Evolutionary conservation across 116 monocot species (phyloP), one percentile per base, ranked within the genome.

Genomic region (Cymodocea nodosa): DNA sequence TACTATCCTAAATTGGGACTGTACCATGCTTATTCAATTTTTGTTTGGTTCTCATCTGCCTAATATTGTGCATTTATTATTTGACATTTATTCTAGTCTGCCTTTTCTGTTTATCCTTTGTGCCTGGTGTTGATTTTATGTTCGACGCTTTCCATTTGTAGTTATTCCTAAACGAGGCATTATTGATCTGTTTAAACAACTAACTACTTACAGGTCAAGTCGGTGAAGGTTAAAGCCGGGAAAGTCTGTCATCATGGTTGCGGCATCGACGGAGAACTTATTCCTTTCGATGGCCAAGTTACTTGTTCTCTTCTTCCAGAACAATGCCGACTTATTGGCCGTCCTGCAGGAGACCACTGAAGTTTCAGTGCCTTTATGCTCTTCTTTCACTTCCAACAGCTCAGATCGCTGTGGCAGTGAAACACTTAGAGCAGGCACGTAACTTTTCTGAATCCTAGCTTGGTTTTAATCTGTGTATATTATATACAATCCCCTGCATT

Each of bases 241-340:
- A 72, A 63, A 58, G 77, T 71, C 18, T 83, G 79, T 23, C 84
- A 92, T 23, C 77, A 79, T 36, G 92, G 98, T 15, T 98, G 98
- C 62, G 98, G 98, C 16, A 98, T 98, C 50, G 98, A 98, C 70
- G 98, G 98, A 9, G 98, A 98, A 65, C 79, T 98, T 23, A 60
- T 86, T n/a, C 73, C 51, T 35, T 75, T 79, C 11, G 81, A 79
- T 61, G 98, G 89, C 9, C 84, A 89, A 72, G 84, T 98, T 10
- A 66, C 77, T 35, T 98, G 92, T 53, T 89, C 84, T 70, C 63
- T 98, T 70, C 81, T 89, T 60, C 92, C 98, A 3, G 86, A 86
- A 35, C 89, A 87, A 71, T 92, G 92, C 77, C 70, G 84, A 53
- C 71, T 98, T 19, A 80, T 98, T 0, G 98, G 98, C 5, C 80